phyloP scores from a whole-genome alignment of 495 filamentous ascomycete species.

The Pseudomonodictys pantanalensis region DNA sequence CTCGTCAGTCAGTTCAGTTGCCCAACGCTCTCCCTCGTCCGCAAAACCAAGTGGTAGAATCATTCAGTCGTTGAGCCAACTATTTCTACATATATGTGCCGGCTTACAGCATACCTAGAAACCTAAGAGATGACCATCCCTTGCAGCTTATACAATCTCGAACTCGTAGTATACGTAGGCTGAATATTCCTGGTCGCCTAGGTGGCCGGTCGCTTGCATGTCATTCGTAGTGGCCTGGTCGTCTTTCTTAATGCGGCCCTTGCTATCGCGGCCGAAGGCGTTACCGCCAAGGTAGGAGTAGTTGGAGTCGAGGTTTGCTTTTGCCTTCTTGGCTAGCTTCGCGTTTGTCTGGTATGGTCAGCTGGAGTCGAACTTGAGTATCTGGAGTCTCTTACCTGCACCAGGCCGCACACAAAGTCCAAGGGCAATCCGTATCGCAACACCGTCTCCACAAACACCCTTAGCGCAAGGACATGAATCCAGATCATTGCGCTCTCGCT shows the following conservation, averaged over 20 bases:
- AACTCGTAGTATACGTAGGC: slow-evolving; percentile 98
- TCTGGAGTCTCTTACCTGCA: slow-evolving; percentile 61
- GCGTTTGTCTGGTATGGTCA: slow-evolving; percentile 61
- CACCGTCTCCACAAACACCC: slow-evolving; percentile 96
- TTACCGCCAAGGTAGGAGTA: slow-evolving; percentile 95
- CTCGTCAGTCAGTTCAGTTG: too few relatives aligned
- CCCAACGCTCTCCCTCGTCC: too few relatives aligned
- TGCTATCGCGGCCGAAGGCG: slow-evolving; percentile 90
- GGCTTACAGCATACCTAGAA: too few relatives aligned
- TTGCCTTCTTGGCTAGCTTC: slow-evolving; percentile 79
- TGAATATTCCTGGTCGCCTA: slow-evolving; percentile 74
- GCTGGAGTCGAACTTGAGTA: not conserved
- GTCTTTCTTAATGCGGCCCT: slow-evolving; percentile 83
- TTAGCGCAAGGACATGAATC: slow-evolving; percentile 83
- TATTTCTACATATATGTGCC: slow-evolving; percentile 1
- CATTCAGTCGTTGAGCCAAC: too few relatives aligned
- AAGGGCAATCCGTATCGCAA: slow-evolving; percentile 88
- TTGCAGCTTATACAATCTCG: slow-evolving; percentile 54
- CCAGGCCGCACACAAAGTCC: slow-evolving; percentile 77
- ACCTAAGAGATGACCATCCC: not conserved
- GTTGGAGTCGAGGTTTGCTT: slow-evolving; percentile 71
- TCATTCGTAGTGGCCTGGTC: slow-evolving; percentile 72
- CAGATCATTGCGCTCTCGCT: slow-evolving; percentile 93
- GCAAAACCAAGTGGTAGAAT: too few relatives aligned
- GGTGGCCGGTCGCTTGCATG: slow-evolving; percentile 69